Conservation (phyloP, 208 protist genomes). For the Crithidia expoeki region DNA sequence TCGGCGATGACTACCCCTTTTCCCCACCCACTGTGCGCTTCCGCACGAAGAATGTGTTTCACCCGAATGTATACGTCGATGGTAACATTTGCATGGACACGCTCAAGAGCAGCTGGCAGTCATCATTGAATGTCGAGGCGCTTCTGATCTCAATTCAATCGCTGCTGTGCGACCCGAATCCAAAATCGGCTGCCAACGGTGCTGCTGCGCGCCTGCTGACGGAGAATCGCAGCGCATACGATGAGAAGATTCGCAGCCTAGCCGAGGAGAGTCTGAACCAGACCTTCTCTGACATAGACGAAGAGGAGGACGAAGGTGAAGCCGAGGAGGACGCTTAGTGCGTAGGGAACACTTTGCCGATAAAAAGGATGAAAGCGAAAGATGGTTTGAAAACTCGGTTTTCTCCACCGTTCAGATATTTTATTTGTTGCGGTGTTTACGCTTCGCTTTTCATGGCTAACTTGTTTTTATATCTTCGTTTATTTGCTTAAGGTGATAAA, state of each 20-base stretch:
- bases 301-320: slow-evolving; percentile 40
- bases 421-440: too few species aligned
- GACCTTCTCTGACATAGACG: slow-evolving; percentile 64
- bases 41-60: slow-evolving; percentile 97
- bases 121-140: slow-evolving; percentile 98
- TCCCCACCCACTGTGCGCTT: slow-evolving; percentile 98
- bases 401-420: too few species aligned
- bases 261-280: slow-evolving; percentile 82
- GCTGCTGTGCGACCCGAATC: slow-evolving; percentile 99
- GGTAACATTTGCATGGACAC: slow-evolving; percentile 99
- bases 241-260: slow-evolving; percentile 67
- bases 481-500: too few species aligned
- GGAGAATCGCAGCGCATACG: slow-evolving; percentile 96
- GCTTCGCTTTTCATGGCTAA: too few species aligned
- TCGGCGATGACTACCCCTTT: slow-evolving; percentile 89
- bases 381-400: too few species aligned
- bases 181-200: slow-evolving; percentile 98
- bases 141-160: slow-evolving; percentile 99
- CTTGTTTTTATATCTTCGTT: too few species aligned
- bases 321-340: background rate
- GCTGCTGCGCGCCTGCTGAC: slow-evolving; percentile 97
- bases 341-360: background rate
- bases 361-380: too few species aligned
- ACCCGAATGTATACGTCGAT: slow-evolving; percentile 99
- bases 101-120: slow-evolving; percentile 98